Conservation (phyloP, 2,329 filamentous ascomycete species). For the Chaetomiaceae sp. region DNA sequence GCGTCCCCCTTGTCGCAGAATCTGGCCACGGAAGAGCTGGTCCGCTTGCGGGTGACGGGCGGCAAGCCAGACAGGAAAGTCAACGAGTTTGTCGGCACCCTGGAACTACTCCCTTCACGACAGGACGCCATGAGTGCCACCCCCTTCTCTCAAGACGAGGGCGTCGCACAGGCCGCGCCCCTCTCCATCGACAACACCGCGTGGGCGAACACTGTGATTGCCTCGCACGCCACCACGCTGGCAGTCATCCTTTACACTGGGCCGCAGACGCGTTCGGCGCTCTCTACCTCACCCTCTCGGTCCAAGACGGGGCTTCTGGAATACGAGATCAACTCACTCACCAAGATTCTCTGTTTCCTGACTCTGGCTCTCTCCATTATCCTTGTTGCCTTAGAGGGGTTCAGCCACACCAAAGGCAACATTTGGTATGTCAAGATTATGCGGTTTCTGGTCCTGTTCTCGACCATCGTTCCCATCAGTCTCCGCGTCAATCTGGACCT, state of each 20-base stretch:
- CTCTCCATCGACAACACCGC: constrained; percentile 95
- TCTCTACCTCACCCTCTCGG: constrained; percentile 85
- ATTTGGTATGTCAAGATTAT: constrained; percentile 96
- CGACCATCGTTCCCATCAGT: constrained; percentile 97
- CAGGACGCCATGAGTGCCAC: constrained; percentile 36
- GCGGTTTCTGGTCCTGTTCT: constrained; percentile 96
- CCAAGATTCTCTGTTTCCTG: constrained; percentile 88
- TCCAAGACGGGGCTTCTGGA: constrained; percentile 93
- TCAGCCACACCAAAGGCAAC: constrained; percentile 58
- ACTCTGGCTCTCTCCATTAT: constrained; percentile 82
- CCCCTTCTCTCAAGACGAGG: constrained; percentile 22
- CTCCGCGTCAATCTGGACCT: constrained; percentile 93
- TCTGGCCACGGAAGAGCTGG: constrained; percentile 66
- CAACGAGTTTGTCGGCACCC: constrained; percentile 88
- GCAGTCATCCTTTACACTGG: constrained; percentile 94
- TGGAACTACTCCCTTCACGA: constrained; percentile 62
- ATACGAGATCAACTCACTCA: constrained; percentile 93
- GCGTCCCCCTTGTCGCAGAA: constrained; percentile 80
- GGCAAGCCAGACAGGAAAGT: constrained; percentile 90
- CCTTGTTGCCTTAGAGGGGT: constrained; percentile 81
- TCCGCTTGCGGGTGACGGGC: constrained; percentile 64
- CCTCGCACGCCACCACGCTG: constrained; percentile 81
- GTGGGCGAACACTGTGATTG: constrained; percentile 96
- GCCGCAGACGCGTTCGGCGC: constrained; percentile 83
- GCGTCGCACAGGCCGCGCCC: constrained; percentile 54